Evolutionary conservation across 352 stramenopile genomes (phyloP), one percentile per base, ranked within the genome.

Genomic region (Globisporangium echinulatum): DNA sequence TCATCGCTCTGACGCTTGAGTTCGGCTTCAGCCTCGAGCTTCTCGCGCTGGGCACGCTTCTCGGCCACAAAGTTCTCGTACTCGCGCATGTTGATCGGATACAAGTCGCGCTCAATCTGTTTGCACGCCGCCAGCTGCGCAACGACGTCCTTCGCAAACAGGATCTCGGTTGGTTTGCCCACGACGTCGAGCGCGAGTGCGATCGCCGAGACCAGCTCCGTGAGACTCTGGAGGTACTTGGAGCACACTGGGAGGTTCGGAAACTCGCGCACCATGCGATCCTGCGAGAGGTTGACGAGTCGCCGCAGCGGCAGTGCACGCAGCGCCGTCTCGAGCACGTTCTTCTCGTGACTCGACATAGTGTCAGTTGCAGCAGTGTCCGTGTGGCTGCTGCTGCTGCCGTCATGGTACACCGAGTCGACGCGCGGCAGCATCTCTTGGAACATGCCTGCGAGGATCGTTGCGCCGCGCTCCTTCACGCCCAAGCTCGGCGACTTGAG

Each of bases 401-500:
- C 17, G 4, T 42, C 42, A 49, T 64, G 42, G 53, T 63, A 55
- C 7, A 56, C 52, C 25, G 25, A 33, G 37, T 51, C 47, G 48
- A 62, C 48, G 56, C 82, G 84, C 10, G 78, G 71, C n/a, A 95
- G 56, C 37, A 93, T 89, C 58, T 93, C 76, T 55, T 90, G 85
- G 36, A 95, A 64, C 14, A 93, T 81, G 7, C 81, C 79, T 11
- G 77, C 74, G 42, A 95, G 67, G 9, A 96, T 88, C 0, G 70
- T 79, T 51, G 82, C 82, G n/a, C 81, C 82, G 39, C 86, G 85
- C 60, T 96, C 85, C 52, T 96, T 96, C 15, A 96, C 81, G 40
- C 79, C 88, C 37, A 96, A 62, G 38, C 86, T 90, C 10, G 88
- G 86, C 3, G 86, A 96, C 52, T 89, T 92, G 44, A 96, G 68